Percentiles rank a stretch among this genome's conserved stretches.
Evolutionary conservation across 805 yeast species (phyloP).

Genomic region (Wickerhamiella parazyma): DNA sequence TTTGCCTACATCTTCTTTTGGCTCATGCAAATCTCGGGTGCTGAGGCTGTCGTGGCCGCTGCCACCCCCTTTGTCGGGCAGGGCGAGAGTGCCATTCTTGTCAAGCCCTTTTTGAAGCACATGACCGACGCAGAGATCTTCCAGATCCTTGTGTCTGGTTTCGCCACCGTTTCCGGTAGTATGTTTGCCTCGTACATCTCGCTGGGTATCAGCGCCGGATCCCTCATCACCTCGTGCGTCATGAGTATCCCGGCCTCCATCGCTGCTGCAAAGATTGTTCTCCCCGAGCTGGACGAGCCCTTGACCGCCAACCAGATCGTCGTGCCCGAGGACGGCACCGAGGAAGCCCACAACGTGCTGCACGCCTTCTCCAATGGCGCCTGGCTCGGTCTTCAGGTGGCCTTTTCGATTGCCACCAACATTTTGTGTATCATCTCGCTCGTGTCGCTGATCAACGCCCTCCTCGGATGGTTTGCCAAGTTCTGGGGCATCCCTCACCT

Average conservation of each 20-base stretch:
- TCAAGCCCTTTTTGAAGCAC: slow-evolving; percentile 45
- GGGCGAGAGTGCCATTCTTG: slow-evolving; percentile 50
- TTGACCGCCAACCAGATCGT: slow-evolving; percentile 36
- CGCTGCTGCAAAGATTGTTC: slow-evolving; percentile 45
- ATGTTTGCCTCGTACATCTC: slow-evolving; percentile 51
- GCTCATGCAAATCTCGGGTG: slow-evolving; percentile 46
- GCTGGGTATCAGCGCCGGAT: slow-evolving; percentile 48
- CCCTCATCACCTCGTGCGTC: slow-evolving; percentile 51
- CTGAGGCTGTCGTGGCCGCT: slow-evolving; percentile 52
- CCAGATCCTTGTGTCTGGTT: slow-evolving; percentile 49
- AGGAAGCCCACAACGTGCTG: slow-evolving; percentile 36
- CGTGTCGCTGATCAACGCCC: slow-evolving; percentile 41
- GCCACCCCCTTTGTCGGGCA: slow-evolving; percentile 56
- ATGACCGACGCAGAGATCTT: slow-evolving; percentile 49
- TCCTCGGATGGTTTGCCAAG: slow-evolving; percentile 46
- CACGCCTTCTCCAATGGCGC: slow-evolving; percentile 51
- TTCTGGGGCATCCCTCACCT: slow-evolving; percentile 45
- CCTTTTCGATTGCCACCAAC: slow-evolving; percentile 43
- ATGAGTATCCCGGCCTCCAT: slow-evolving; percentile 56
- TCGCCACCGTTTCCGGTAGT: slow-evolving; percentile 52
- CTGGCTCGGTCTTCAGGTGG: slow-evolving; percentile 41
- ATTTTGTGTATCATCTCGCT: slow-evolving; percentile 48
- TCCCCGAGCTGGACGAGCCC: slow-evolving; percentile 46
- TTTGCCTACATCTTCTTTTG: slow-evolving; percentile 47
- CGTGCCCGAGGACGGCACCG: slow-evolving; percentile 34